Evolutionary conservation across 768 basidiomycete species (phyloP).

Genomic region (Mycena alexandri): DNA sequence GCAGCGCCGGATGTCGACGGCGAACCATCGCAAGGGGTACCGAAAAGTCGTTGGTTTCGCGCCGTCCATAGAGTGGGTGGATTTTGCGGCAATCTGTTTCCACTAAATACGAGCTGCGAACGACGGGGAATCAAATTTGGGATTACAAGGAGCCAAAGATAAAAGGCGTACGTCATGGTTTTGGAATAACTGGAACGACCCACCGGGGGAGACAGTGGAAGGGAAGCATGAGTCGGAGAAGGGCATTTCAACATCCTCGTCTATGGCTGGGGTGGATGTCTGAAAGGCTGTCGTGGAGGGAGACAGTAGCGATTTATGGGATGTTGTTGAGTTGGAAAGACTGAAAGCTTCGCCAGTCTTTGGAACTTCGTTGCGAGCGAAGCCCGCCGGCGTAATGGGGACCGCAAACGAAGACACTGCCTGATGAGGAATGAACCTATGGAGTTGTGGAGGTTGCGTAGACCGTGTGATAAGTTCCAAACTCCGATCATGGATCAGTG

Average conservation of each 20-base stretch:
- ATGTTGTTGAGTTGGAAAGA: not conserved
- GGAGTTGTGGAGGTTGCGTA: not conserved
- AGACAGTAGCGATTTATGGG: not conserved
- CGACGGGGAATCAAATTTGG: not conserved
- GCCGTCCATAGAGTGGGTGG: too few relatives aligned
- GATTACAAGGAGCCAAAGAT: not conserved
- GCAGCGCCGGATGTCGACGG: too few relatives aligned
- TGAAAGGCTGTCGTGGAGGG: not conserved
- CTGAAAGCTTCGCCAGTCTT: too few relatives aligned
- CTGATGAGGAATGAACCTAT: not conserved
- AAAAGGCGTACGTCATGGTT: not conserved
- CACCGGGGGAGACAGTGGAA: not conserved
- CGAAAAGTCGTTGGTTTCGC: too few relatives aligned
- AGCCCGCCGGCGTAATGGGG: not conserved
- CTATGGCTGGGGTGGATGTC: not conserved
- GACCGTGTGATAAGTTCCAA: not conserved
- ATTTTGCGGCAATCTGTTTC: not conserved
- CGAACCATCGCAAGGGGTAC: too few relatives aligned
- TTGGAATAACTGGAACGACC: not conserved
- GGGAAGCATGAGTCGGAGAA: not conserved
- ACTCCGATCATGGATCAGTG: not conserved
- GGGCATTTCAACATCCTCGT: conserved; percentile 25
- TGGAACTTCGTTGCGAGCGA: too few relatives aligned
- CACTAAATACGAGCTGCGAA: not conserved
- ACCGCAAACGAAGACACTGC: not conserved